Base-by-base conservation (phyloP, 2,329 filamentous ascomycete genomes). In the Alternaria alternata region DNA sequence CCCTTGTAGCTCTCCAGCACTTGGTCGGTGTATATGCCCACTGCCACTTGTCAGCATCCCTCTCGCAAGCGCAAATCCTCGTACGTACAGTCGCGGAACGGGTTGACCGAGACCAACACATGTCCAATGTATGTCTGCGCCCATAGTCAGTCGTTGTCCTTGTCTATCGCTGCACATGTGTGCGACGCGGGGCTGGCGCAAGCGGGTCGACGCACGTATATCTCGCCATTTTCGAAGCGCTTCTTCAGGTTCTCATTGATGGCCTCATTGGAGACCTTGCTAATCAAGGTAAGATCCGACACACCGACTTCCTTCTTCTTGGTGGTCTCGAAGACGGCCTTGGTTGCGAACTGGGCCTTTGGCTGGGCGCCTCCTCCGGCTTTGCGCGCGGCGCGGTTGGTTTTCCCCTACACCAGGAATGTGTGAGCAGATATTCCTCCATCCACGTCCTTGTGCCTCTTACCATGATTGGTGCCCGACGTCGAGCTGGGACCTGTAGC, bases 291-390 rank as follows among this genome's bases (percentile, higher is more conserved):
- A 78, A 99, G 86, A 85, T 99, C 95, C 56, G 95, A 97, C 55
- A 99, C 95, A 68, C 95, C 95, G 71, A 99, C 95, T 81, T 99
- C 94, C 87, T 97, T 98, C 89, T 98, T 99, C 87, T 98, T 98
- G 68, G 90, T 92, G 62, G 89, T 92, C 79, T 99, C 95, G 81
- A 96, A 99, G 63, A 92, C 92, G 65, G 95, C 95, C 83, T 98
- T 98, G 82, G 94, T 94, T 70, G 96, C 92, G 81, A 92, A 92
- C 64, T 88, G 82, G 71, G 85, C 83, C 61, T 84, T 83, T 44
- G 79, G 80, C 54, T 68, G 67, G 18, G 68, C 65, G 44, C 80
- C 73, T 66, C 76, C 77, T 51, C 77, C 79, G 26, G 79, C 80
- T 76, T 85, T 86, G 74, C 85, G 84, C 70, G 85, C 85, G 54